Evolutionary conservation across 225 moss, liverwort and hornwort genomes (phyloP).

Genomic region (Neckera pumila): DNA sequence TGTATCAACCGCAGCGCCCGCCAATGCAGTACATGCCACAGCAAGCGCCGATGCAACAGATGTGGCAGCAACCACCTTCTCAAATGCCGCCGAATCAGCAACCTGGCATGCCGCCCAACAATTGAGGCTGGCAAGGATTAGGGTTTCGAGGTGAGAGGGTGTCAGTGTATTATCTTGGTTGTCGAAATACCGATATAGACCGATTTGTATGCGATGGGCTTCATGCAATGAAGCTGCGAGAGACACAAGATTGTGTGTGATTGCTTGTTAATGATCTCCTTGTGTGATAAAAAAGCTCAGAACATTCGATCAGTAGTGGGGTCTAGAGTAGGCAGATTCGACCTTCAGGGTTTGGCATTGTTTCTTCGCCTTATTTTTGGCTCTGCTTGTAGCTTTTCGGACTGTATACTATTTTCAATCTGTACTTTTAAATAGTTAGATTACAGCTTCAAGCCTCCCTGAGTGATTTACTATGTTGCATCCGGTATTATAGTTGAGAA

Average conservation of each 20-base stretch:
- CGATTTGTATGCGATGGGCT: conserved; percentile 10
- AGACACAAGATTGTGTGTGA: conserved; percentile 19
- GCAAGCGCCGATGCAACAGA: conserved; percentile 71
- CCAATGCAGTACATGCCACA: conserved; percentile 78
- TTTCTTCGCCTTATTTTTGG: conserved; percentile 30
- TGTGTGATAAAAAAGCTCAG: conserved; percentile 25
- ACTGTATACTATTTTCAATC: conserved; percentile 36
- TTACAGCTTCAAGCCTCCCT: conserved; percentile 14
- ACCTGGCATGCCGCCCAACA: conserved; percentile 69
- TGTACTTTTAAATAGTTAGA: conserved; percentile 30
- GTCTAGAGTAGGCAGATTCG: conserved; percentile 27
- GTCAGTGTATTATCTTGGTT: conserved; percentile 5
- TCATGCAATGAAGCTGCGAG: conserved; percentile 11
- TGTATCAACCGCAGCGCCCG: conserved; percentile 59
- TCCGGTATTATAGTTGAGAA: background rate
- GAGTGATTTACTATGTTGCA: conserved; percentile 2
- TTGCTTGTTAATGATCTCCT: conserved; percentile 25
- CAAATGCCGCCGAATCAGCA: conserved; percentile 52
- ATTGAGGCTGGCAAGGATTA: conserved; percentile 17
- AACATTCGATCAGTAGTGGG: conserved; percentile 28
- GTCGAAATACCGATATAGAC: conserved; percentile 13
- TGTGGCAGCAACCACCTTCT: conserved; percentile 71
- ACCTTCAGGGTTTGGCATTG: conserved; percentile 27
- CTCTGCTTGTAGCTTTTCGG: conserved; percentile 29
- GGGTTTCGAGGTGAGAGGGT: conserved; percentile 17